Conservation (phyloP, 2,329 filamentous ascomycete species). For the Fusarium devonianum region DNA sequence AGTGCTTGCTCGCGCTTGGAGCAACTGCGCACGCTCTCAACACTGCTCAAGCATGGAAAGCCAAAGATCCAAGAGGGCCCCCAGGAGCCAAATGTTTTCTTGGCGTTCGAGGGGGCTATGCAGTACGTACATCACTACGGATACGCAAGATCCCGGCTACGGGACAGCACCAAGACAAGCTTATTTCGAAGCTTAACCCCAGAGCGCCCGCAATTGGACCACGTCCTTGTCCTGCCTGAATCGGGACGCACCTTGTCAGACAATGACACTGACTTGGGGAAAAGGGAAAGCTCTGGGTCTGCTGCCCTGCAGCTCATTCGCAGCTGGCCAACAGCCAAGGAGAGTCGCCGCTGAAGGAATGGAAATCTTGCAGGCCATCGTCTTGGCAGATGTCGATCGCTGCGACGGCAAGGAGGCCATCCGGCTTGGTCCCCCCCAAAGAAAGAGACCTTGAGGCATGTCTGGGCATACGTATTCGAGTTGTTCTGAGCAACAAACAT, state of each 20-base stretch:
- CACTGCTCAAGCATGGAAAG: no score
- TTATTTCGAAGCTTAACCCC: constrained; percentile 39
- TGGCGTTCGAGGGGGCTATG: constrained; percentile 8
- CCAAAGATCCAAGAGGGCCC: no score
- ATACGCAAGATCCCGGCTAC: constrained; percentile 21
- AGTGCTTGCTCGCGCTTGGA: constrained; percentile 8
- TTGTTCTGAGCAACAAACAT: constrained; percentile 5
- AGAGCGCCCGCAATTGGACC: constrained; percentile 4
- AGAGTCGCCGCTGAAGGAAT: constrained; percentile 14
- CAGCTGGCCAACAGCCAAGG: constrained; percentile 10
- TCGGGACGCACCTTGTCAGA: background rate
- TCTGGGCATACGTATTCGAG: constrained; percentile 4
- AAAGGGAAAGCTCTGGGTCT: no score
- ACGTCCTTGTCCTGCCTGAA: background rate
- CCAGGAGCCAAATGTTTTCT: no score
- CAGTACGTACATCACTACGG: no score
- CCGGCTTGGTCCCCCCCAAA: constrained; percentile 33
- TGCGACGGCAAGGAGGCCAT: constrained; percentile 29
- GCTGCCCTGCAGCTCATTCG: no score
- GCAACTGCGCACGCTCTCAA: no score
- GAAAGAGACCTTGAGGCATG: background rate
- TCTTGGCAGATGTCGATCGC: constrained; percentile 34
- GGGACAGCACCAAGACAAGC: constrained; percentile 32
- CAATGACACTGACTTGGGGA: background rate
- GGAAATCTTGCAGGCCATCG: constrained; percentile 1